Conservation (phyloP, 495 filamentous ascomycete species). For the Baudoinia panamericana region DNA sequence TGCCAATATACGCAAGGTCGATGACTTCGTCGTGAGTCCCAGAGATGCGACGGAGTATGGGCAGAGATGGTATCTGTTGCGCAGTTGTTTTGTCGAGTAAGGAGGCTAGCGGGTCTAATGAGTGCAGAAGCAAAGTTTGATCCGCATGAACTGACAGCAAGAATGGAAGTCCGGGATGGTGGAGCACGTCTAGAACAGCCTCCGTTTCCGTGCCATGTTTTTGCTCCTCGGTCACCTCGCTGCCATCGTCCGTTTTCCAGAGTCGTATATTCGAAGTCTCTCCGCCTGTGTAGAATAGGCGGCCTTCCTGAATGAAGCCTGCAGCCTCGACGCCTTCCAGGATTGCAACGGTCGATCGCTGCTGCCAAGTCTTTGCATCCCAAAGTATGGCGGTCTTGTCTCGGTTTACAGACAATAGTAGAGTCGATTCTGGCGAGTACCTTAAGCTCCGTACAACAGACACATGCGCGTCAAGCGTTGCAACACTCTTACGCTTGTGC, state of each 20-base stretch:
- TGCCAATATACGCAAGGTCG: slow-evolving; percentile 72
- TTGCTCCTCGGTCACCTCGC: slow-evolving; percentile 66
- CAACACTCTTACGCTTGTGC: slow-evolving; percentile 62
- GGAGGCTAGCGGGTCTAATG: slow-evolving; percentile 28
- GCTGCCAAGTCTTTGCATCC: slow-evolving; percentile 75
- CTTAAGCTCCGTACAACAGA: slow-evolving; percentile 79
- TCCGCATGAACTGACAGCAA: slow-evolving; percentile 79
- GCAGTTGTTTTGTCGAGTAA: slow-evolving; percentile 30
- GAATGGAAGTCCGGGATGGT: slow-evolving; percentile 44
- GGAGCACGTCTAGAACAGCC: slow-evolving; percentile 58
- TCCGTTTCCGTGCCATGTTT: slow-evolving; percentile 55
- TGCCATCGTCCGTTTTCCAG: slow-evolving; percentile 63
- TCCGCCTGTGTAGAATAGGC: slow-evolving; percentile 70
- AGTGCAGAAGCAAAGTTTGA: slow-evolving; percentile 70
- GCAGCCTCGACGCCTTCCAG: slow-evolving; percentile 75
- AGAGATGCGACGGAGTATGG: slow-evolving; percentile 59
- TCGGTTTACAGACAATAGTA: slow-evolving; percentile 73
- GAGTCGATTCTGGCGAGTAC: slow-evolving; percentile 59
- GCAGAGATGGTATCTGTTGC: slow-evolving; percentile 31
- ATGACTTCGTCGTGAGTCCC: slow-evolving; percentile 97
- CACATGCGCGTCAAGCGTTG: slow-evolving; percentile 77
- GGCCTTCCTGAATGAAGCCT: slow-evolving; percentile 59
- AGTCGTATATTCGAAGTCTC: slow-evolving; percentile 67
- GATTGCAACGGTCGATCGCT: slow-evolving; percentile 67
- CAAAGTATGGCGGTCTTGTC: slow-evolving; percentile 90